Base-by-base conservation (phyloP, 2,329 filamentous ascomycete species). In the Emergomyces pasteurianus region DNA sequence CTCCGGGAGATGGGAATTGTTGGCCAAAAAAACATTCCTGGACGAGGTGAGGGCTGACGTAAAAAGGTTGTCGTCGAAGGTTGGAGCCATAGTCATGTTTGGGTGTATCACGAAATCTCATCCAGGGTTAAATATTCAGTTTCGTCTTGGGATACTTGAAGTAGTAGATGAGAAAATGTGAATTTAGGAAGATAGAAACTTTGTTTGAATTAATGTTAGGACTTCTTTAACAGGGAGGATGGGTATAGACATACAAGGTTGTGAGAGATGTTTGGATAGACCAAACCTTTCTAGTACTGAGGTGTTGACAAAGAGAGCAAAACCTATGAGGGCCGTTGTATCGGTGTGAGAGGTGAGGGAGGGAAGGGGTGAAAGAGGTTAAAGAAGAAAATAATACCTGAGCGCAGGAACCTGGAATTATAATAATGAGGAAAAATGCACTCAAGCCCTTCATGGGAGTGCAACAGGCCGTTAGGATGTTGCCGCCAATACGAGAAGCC, bases 11-110 rank as follows among this genome's bases (percentile, higher is more conserved):
- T 76, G 70, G 66, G 73, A 70, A 62, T 73, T 67, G 63, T 73
- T 68, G 68, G 68, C 71, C 74, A 73, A 75, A 68, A 77, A 77
- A 49, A 67, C 68, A 54, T 75, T 72, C 65, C 73, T 73, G 65
- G 74, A 76, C 59, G 73, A 71, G 65, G 73, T 73, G 57, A 76
- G 74, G 61, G 73, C 73, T 65, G 71, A 69, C 52, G 69, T 72
- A 64, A 77, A 75, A 52, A 75, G 68, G 64, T 75, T 72, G 60
- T 76, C 71, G 64, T 68, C 68, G 65, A 69, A 70, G 62, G 68
- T 68, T 65, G 70, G 66, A 62, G 71, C 66, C 62, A 59, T 62
- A 21, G 46, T 40, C 14, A 23, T 53, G 47, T 38, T 58, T 43
- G 26, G 21, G 9, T 10, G 31, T 21, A 31, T 6, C 8, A 18